Evolutionary conservation across 768 basidiomycete genomes (phyloP).

Genomic region (Leccinum truebloodii): DNA sequence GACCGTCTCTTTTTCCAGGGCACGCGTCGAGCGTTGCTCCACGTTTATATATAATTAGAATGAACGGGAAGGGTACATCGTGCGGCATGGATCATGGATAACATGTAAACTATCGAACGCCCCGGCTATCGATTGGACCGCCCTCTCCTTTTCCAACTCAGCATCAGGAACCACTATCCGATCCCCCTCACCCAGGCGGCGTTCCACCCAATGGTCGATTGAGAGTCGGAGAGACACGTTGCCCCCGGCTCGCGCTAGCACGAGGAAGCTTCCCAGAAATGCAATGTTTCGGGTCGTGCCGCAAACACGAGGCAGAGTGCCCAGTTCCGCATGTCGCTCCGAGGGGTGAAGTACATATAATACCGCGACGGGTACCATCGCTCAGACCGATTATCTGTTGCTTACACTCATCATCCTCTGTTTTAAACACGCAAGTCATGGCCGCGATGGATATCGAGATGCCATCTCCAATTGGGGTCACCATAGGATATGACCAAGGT

Average conservation of each 20-base stretch:
- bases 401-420: slow-evolving; percentile 1
- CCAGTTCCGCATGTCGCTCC: slow-evolving; percentile 28
- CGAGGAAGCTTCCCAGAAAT: slow-evolving; percentile 6
- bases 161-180: neutral
- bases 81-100: neutral
- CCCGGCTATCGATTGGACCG: neutral
- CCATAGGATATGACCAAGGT: slow-evolving; percentile 20
- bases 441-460: slow-evolving; percentile 35
- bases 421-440: slow-evolving; percentile 10
- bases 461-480: slow-evolving; percentile 33
- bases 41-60: neutral
- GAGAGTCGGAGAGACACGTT: slow-evolving; percentile 12
- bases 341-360: slow-evolving; percentile 29
- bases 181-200: slow-evolving; percentile 4
- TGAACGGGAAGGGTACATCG: neutral
- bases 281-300: slow-evolving; percentile 16
- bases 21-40: slow-evolving; percentile 1
- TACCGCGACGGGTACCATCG: slow-evolving; percentile 12
- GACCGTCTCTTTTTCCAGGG: slow-evolving; percentile 11
- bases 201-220: slow-evolving; percentile 5
- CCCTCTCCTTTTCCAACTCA: neutral
- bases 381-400: slow-evolving; percentile 18
- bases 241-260: slow-evolving; percentile 11
- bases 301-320: slow-evolving; percentile 32
- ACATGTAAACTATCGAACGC: neutral